Base-by-base conservation (phyloP, 2,329 filamentous ascomycete species). In the Sporothrix sp. region DNA sequence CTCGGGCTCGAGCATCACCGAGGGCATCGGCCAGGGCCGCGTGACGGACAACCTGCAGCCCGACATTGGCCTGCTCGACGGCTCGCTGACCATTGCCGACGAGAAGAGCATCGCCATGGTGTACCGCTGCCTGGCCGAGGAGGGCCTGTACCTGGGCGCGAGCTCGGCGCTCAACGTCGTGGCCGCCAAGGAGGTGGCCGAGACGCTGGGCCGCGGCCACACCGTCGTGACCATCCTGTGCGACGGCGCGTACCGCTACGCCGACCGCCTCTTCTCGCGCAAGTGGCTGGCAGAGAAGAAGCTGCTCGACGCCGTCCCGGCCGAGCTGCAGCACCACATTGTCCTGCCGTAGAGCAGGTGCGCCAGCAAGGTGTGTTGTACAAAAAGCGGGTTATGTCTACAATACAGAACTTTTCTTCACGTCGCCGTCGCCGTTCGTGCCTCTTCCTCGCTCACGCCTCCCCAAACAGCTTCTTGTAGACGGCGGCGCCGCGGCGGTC, bases 21-120 rank as follows among this genome's bases (percentile, higher is more conserved):
- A 98, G 71, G 93, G 93, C 21, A 98, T 98, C 61, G 93, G 93
- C 18, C 93, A 97, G 71, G 93, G 93, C 33, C 85, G 93, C 48
- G 79, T 98, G 47, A 98, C 93, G n/a, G 87, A 95, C 63, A 98
- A 98, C 68, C 71, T 98, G 57, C 74, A 80, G 67, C 86, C 85
- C 4, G 93, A 98, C 62, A 77, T 98, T 52, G 84, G 76, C 54
- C 73, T 95, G 39, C 63, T 97, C 14, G 93, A 97, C 68, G 90
- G 84, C 52, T 87, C 88, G 32, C 63, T 98, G 61, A 76, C 83
- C 64, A 88, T 98, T 59, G 77, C 81, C 54, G 93, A 98, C 64
- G 89, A 93, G 71, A 90, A 95, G 78, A 94, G 83, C 61, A 91
- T 98, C 59, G 87, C 87, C 68, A 97, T 96, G 93, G 88, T 98